Evolutionary conservation across 495 filamentous ascomycete species (phyloP).

Genomic region (Xylaria flabelliformis): DNA sequence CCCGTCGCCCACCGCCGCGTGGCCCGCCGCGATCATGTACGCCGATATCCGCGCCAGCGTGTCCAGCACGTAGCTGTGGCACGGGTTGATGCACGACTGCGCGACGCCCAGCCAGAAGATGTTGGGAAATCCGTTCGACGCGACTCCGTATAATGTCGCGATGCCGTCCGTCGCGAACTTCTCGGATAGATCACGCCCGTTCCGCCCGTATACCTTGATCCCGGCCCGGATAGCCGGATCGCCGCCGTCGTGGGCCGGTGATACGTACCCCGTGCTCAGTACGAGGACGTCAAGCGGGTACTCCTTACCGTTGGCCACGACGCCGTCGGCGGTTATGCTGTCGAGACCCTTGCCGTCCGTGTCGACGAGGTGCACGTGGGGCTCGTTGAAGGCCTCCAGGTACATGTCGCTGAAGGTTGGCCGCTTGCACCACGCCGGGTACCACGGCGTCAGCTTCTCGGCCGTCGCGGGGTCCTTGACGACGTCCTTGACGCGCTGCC

Average conservation of each 20-base stretch:
- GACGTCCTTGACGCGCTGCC: conserved; percentile 50
- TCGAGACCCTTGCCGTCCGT: conserved; percentile 60
- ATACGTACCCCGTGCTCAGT: conserved; percentile 55
- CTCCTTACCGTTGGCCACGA: conserved; percentile 49
- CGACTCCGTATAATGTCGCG: conserved; percentile 57
- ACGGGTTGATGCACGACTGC: conserved; percentile 51
- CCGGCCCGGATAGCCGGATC: conserved; percentile 43
- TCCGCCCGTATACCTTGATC: conserved; percentile 50
- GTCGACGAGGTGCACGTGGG: conserved; percentile 58
- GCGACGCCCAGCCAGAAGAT: conserved; percentile 53
- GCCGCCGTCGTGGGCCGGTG: conserved; percentile 40
- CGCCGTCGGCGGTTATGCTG: conserved; percentile 42
- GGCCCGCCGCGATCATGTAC: conserved; percentile 55
- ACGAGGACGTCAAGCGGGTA: conserved; percentile 58
- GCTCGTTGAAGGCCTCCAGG: conserved; percentile 51
- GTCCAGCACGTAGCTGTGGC: conserved; percentile 53
- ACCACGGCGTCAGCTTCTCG: conserved; percentile 52
- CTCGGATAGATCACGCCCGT: conserved; percentile 49
- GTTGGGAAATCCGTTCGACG: conserved; percentile 58
- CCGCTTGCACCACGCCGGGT: conserved; percentile 55
- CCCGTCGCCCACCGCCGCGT: conserved; percentile 37
- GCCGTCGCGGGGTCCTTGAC: conserved; percentile 52
- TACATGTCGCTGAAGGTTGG: conserved; percentile 56
- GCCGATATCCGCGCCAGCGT: conserved; percentile 47
- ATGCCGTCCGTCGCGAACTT: conserved; percentile 47